Evolutionary conservation across 768 basidiomycete species (phyloP), one percentile per base, ranked within the genome.

Genomic region (Termitomyces sp.): DNA sequence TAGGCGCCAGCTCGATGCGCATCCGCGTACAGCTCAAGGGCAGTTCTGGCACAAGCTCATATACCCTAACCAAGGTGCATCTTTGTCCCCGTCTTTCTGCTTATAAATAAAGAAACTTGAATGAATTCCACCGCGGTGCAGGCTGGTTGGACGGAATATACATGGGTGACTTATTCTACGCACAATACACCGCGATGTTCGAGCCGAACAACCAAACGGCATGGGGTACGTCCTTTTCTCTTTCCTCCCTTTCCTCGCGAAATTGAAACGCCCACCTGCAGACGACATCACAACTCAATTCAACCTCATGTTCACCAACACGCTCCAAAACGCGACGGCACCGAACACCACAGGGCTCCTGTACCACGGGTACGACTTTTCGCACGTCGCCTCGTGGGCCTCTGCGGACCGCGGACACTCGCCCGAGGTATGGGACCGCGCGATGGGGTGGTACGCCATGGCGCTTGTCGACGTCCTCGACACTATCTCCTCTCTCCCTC

Each of bases 361-460:
- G 52, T 77, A 79, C 59, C 80, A 80, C 57, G 80, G 79, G 7
- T 82, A 81, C 59, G 79, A 81, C 58, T 75, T 69, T 59, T 77
- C 77, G 1, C 71, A 76, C 57, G 71, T 65, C 14, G 67, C 75
- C 4, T 62, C 69, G 17, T 82, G 80, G 79, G 78, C 80, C 4
- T 73, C 73, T 12, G 57, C 75, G 0, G 76, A 77, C 60, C 69
- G 77, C 0, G 80, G 79, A 0, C 77, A 78, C 56, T 77, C 75
- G 3, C 77, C 78, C 7, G 75, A 80, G 54, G 75, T 80, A 7
- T 81, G 79, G 79, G 75, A 75, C 48, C 77, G 79, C 19, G 77
- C 78, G 0, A 57, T 81, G 12, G 79, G 78, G 17, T 73, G 79
- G 79, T 81, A 76, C 62, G 62, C 67, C 37, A 80, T 80, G 78